Percentiles rank a stretch among this genome's conserved stretches.
Conservation (phyloP, 306 rosid species). For the Bauhinia variegata region DNA sequence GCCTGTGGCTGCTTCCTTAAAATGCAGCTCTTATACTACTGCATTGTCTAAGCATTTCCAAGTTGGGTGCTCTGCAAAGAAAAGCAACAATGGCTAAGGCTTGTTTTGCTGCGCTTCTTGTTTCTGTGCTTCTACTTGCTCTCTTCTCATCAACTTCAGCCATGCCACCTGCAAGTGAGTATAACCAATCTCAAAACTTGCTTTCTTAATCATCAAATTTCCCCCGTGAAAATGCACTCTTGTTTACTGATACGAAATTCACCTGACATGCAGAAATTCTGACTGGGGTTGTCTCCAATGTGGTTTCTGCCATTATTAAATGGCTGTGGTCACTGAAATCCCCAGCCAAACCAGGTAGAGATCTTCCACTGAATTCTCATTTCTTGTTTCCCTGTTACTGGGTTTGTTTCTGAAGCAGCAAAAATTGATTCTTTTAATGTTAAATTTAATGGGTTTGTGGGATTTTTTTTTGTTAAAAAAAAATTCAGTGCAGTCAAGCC, state of each 20-base stretch:
- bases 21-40: slow-evolving; percentile 39
- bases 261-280: slow-evolving; percentile 63
- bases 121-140: slow-evolving; percentile 51
- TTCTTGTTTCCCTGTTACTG: slow-evolving; percentile 18
- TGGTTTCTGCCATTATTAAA: slow-evolving; percentile 78
- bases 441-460: slow-evolving; percentile 26
- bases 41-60: slow-evolving; percentile 41
- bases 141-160: slow-evolving; percentile 76
- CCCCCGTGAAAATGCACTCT: slow-evolving; percentile 14
- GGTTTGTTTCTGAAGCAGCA: slow-evolving; percentile 22
- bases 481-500: slow-evolving; percentile 68
- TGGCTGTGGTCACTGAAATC: slow-evolving; percentile 89
- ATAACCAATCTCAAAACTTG: slow-evolving; percentile 6
- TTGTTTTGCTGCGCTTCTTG: slow-evolving; percentile 47
- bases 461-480: no score
- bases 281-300: slow-evolving; percentile 80
- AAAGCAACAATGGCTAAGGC: slow-evolving; percentile 53
- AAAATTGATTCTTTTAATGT: slow-evolving; percentile 12
- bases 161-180: slow-evolving; percentile 83
- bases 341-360: slow-evolving; percentile 63
- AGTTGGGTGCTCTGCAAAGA: slow-evolving; percentile 32
- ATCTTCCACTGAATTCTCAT: slow-evolving; percentile 27
- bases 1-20: slow-evolving; percentile 46
- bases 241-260: slow-evolving; percentile 27
- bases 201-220: slow-evolving; percentile 9